These are phyloP conservation scores for Aureobasidium sp. DNA, from an alignment of 2,329 filamentous ascomycete species.

Conservation along the genomic window DNA sequence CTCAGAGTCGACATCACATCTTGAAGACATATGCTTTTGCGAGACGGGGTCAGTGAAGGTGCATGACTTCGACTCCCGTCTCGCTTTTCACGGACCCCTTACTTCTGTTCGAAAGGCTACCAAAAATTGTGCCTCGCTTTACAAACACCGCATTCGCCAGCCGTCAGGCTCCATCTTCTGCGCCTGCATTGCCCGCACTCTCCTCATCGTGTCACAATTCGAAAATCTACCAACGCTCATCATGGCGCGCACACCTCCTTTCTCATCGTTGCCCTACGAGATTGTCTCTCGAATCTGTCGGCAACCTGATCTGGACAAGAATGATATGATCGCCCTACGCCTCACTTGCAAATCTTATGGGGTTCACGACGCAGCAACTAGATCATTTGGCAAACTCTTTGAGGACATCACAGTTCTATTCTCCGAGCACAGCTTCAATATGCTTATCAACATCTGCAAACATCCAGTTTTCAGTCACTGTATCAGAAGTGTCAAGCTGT, in stretches of 20 bases:
- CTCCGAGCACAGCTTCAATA: background rate
- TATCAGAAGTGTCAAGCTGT: background rate
- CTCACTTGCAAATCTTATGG: background rate
- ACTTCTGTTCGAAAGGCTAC: background rate
- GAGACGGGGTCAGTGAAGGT: no score
- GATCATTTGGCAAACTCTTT: background rate
- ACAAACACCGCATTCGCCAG: background rate
- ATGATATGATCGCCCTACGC: background rate
- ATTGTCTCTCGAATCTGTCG: background rate
- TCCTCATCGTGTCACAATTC: no score
- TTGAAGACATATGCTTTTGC: no score
- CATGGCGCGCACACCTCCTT: background rate
- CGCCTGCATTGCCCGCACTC: background rate
- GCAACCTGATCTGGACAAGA: background rate
- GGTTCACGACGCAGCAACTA: background rate
- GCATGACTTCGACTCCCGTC: no score
- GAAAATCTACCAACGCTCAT: background rate
- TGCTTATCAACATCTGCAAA: background rate
- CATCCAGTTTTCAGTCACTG: background rate
- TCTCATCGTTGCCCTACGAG: background rate
- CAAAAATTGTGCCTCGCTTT: background rate
- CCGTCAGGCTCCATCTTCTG: background rate
- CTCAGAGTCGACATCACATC: no score
- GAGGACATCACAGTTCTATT: background rate
- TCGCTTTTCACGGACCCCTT: no score